Percentiles rank a stretch among this genome's conserved stretches.
Conservation (phyloP, 345 rosid species). For the Aurinia saxatilis region DNA sequence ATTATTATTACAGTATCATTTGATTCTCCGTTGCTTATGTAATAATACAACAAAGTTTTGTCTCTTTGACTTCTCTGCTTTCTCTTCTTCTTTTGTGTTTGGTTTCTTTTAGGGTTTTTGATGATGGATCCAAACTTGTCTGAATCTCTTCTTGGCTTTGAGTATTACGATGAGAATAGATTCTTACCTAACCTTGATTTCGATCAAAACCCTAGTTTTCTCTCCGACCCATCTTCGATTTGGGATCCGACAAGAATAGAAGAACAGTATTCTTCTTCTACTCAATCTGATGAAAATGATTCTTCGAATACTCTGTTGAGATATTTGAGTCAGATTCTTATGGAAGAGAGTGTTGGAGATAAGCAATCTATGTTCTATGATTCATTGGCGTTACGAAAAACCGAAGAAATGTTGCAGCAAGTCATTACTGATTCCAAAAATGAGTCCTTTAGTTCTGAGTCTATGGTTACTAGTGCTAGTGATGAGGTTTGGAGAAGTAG, state of each 20-base stretch:
- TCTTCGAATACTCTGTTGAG: conserved; percentile 38
- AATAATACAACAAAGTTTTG: background rate
- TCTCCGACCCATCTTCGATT: background rate
- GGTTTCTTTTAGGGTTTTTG: background rate
- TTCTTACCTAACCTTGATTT: background rate
- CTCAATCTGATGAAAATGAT: conserved; percentile 19
- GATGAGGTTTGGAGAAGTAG: background rate
- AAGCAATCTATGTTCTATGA: conserved; percentile 52
- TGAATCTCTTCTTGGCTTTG: background rate
- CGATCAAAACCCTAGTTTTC: conserved; percentile 8
- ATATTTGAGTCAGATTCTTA: conserved; percentile 54
- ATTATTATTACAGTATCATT: background rate
- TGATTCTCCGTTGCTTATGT: background rate
- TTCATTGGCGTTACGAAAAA: conserved; percentile 50
- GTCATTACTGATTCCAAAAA: conserved; percentile 38
- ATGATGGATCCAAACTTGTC: conserved; percentile 21
- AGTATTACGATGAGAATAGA: conserved; percentile 1
- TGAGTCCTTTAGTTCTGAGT: conserved; percentile 20
- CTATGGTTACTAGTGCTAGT: conserved; percentile 14
- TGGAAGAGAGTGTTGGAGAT: conserved; percentile 75
- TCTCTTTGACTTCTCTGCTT: background rate
- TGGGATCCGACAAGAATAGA: too few relatives aligned
- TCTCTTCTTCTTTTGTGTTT: background rate
- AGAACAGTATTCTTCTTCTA: background rate
- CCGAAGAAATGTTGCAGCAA: conserved; percentile 58